Base-by-base conservation (phyloP, 371 early-diverging fungal species). In the Funneliformis caledonium region DNA sequence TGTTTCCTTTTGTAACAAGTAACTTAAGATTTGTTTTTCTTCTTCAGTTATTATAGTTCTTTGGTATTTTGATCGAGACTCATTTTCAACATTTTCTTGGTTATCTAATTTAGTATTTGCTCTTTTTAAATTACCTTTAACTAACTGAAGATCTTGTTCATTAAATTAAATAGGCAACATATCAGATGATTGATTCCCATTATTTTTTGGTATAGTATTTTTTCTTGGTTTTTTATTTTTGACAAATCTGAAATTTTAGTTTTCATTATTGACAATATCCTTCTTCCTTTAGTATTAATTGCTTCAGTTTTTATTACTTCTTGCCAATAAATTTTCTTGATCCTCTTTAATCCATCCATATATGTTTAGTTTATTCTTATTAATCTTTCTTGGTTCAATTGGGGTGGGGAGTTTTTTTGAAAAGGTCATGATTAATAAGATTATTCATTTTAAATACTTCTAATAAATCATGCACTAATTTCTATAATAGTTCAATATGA, bases 281-380 rank as follows among this genome's bases (percentile, higher is more conserved):
- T 61, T 16, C 61, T 61, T 16, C 61, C 61, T 61, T 61, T 61
- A 61, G 61, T 61, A 61, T 61, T 61, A 61, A 61, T n/a, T n/a
- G n/a, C n/a, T n/a, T n/a, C n/a, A n/a, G n/a, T n/a, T n/a, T n/a
- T n/a, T n/a, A n/a, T n/a, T n/a, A n/a, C n/a, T n/a, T n/a, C n/a
- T n/a, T n/a, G n/a, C n/a, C n/a, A n/a, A n/a, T n/a, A n/a, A n/a
- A n/a, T n/a, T n/a, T n/a, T n/a, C n/a, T n/a, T n/a, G n/a, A n/a
- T n/a, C n/a, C n/a, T n/a, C n/a, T n/a, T n/a, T n/a, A n/a, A n/a
- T n/a, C n/a, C n/a, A n/a, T n/a, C n/a, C n/a, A n/a, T n/a, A n/a
- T n/a, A n/a, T n/a, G n/a, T n/a, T n/a, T n/a, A n/a, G n/a, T n/a
- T n/a, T n/a, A n/a, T n/a, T n/a, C n/a, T n/a, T n/a, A n/a, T n/a